Base-by-base conservation (phyloP, 129 eudicot species). In the carrot (Daucus carota) region DNA sequence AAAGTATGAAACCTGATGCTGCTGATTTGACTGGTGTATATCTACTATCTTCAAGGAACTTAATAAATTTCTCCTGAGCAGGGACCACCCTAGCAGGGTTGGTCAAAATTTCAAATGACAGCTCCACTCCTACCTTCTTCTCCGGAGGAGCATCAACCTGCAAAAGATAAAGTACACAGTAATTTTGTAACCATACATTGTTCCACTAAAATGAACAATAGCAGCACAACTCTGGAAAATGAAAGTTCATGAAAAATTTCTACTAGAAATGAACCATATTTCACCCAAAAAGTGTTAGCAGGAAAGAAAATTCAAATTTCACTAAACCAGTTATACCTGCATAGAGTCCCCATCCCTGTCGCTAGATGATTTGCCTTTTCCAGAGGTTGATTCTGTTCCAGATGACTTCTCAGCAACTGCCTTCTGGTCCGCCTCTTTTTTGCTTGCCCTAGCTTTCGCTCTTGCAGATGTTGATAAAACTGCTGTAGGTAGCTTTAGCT, bases 31-130 rank as follows among this genome's bases (percentile, higher is more conserved):
- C 90, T 9, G 97, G 97, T 26, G 86, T 81, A 13, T 94, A 94
- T 86, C 96, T 77, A 80, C 94, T 86, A 22, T 86, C 97, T 81
- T 91, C 92, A 65, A 94, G 73, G 16, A 94, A 94, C 73, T 88
- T 91, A 15, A 94, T 94, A 80, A 59, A 89, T 48, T 94, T 94
- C 82, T 94, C 99, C 62, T 94, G 99, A 32, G 92, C 90, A 6
- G 94, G 97, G 17, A 94, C 96, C 65, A 91, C 97, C 69, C 99
- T 77, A 6, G 99, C 99, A 0, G 99, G 99, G 77, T 94, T 94
- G 14, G 89, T 89, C 80, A 94, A 74, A 9, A 90, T 80, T 76
- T 94, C 96, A 70, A 91, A 94, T 0, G 88, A 76, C 18, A 96
- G 86, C 81, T 95, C 99, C 0, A 92, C 92, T 80, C 91, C 97